These are phyloP conservation scores for Lactarius deliciosus DNA, from an alignment of 768 basidiomycete species.

Conservation along the genomic window DNA sequence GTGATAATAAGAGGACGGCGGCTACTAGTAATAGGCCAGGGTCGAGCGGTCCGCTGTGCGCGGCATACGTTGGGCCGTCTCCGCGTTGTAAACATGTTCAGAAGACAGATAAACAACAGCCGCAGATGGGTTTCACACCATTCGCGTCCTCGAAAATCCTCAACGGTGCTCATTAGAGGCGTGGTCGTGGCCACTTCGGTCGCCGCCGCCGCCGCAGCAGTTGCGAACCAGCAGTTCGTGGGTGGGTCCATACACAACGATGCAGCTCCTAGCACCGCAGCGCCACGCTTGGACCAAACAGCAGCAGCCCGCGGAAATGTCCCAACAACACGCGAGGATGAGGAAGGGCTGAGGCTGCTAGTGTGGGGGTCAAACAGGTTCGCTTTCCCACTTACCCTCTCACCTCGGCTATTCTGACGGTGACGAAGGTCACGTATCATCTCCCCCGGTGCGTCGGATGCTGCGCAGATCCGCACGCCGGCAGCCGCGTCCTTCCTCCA, in stretches of 20 bases:
- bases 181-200: conserved; percentile 15
- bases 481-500: conserved; percentile 57
- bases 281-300: conserved; percentile 8
- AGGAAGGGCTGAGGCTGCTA: conserved; percentile 37
- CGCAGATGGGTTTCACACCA: conserved; percentile 15
- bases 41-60: background rate
- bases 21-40: background rate
- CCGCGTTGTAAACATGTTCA: conserved; percentile 16
- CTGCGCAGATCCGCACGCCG: conserved; percentile 50
- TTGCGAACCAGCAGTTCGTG: conserved; percentile 18
- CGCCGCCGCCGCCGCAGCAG: conserved; percentile 9
- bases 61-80: background rate
- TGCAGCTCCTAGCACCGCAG: conserved; percentile 26
- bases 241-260: conserved; percentile 39
- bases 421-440: conserved; percentile 47
- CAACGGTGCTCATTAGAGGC: conserved; percentile 9
- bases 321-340: conserved; percentile 20
- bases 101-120: conserved; percentile 13
- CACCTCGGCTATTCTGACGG: background rate
- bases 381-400: conserved; percentile 4
- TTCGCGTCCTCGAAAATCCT: conserved; percentile 1
- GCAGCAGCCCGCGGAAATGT: conserved; percentile 1
- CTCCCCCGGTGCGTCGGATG: conserved; percentile 40
- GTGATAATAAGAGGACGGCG: background rate
- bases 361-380: conserved; percentile 80